Evolutionary conservation across 176 grass and related monocot species (phyloP), one percentile per base, ranked within the genome.

Genomic region (Raddia guianensis): DNA sequence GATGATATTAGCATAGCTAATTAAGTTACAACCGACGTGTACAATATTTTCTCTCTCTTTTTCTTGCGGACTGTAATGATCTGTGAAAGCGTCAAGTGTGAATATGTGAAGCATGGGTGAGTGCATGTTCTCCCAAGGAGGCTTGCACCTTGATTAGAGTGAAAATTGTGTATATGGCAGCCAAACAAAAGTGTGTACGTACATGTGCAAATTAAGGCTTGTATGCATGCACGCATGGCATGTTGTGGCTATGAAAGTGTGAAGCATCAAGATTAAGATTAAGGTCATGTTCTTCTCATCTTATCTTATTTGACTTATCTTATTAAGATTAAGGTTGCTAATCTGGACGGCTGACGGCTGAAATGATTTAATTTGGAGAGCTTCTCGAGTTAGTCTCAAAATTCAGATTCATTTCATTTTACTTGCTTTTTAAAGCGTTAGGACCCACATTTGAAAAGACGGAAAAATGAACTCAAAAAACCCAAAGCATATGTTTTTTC

Each of bases 1-100:
- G 58, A 35, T 6, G 51, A 83, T 83, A 88, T 88, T 79, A 72
- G 63, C 18, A 4, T 9, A 33, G 48, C 81, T 84, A 72, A 60
- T 32, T 58, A 72, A 60, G 43, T 58, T 88, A 60, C 61, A 57
- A 63, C 75, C 63, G 21, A 63, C 45, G 81, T 80, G 66, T 70
- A 46, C 70, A 21, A 21, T 6, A 7, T 33, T 57, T 8, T 63
- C 14, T 70, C 34, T 37, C 1, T 20, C 66, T 59, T 13, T 72
- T 59, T 13, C 9, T 10, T 61, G 63, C 55, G 53, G 53, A 6
- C 60, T 81, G 52, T 73, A 49, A 54, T 74, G 77, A 9, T 19
- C 8, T 32, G 9, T 14, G 15, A 83, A 40, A 43, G 11, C 54
- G 34, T 43, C 49, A 51, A 55, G 18, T 68, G 49, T 87, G 12